Conservation (phyloP, 2,329 filamentous ascomycete species). For the Colletotrichum navitas region DNA sequence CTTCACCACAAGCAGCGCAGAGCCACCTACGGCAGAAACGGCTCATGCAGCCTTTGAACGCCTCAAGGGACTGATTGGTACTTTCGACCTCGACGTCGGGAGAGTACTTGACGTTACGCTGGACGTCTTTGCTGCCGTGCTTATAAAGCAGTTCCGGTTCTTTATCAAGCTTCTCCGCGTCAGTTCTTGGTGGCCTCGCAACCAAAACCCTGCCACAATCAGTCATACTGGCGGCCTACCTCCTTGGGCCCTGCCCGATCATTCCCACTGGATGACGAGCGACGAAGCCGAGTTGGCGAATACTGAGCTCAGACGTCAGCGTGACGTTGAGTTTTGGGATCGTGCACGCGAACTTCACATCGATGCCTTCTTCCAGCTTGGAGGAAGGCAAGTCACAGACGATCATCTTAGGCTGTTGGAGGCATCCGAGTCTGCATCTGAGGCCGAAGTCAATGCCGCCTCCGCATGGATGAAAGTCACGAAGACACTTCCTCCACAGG, state of each 20-base stretch:
- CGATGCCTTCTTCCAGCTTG: conserved; percentile 90
- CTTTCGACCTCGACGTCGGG: conserved; percentile 96
- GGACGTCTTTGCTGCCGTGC: conserved; percentile 92
- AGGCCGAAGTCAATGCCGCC: conserved; percentile 67
- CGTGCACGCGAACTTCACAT: conserved; percentile 81
- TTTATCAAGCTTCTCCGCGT: conserved; percentile 92
- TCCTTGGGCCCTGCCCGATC: conserved; percentile 84
- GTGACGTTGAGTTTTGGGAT: conserved; percentile 86
- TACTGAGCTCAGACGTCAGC: conserved; percentile 67
- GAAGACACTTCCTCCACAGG: conserved; percentile 83
- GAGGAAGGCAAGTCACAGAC: conserved; percentile 75
- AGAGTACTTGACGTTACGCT: conserved; percentile 93
- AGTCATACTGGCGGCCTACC: conserved; percentile 78
- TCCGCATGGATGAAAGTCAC: conserved; percentile 84
- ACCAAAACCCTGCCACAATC: conserved; percentile 56
- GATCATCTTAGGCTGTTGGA: conserved; percentile 64
- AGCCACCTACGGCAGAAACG: conserved; percentile 79
- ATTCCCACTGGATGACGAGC: conserved; percentile 70
- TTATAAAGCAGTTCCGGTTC: conserved; percentile 93
- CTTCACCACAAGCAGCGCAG: conserved; percentile 85
- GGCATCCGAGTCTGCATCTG: conserved; percentile 55
- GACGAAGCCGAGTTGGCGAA: conserved; percentile 77
- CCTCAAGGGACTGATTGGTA: conserved; percentile 94
- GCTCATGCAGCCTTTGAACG: conserved; percentile 90
- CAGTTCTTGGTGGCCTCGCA: conserved; percentile 97